phyloP scores from a whole-genome alignment of 2,329 filamentous ascomycete species.

The Emmonsia crescens region DNA sequence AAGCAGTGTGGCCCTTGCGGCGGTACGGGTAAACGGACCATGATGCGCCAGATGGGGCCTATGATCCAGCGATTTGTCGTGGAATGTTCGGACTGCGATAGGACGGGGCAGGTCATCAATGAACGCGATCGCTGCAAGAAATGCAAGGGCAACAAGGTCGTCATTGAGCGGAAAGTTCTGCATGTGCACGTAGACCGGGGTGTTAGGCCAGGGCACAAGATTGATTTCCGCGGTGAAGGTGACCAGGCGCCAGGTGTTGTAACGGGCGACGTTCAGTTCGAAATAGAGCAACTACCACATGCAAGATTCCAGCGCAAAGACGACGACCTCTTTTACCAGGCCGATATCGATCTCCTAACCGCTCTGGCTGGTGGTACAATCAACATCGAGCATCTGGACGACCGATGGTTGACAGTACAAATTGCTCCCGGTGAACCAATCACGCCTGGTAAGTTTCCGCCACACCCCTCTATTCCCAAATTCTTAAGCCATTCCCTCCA shows the following conservation, averaged over 20 bases:
- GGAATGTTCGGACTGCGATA: conserved; percentile 94
- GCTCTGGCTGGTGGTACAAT: conserved; percentile 85
- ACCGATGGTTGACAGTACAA: conserved; percentile 88
- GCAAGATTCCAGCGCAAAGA: conserved; percentile 88
- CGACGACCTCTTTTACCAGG: conserved; percentile 90
- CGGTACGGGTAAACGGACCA: conserved; percentile 87
- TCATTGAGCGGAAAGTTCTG: conserved; percentile 93
- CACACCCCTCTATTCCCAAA: conserved; percentile 10
- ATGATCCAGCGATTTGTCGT: conserved; percentile 99
- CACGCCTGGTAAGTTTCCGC: conserved; percentile 59
- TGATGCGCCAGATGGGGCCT: conserved; percentile 99
- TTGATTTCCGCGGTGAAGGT: conserved; percentile 93
- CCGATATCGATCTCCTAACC: conserved; percentile 90
- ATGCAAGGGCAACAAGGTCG: conserved; percentile 94
- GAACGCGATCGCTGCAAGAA: conserved; percentile 97
- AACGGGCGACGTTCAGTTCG: conserved; percentile 92
- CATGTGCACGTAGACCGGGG: conserved; percentile 96
- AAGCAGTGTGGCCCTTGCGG: conserved; percentile 86
- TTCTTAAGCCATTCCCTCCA: background rate
- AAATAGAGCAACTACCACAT: conserved; percentile 99
- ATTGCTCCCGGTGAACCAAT: conserved; percentile 93
- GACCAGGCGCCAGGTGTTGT: conserved; percentile 90
- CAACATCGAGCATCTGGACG: conserved; percentile 91
- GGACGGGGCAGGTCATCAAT: conserved; percentile 91
- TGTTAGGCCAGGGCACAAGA: conserved; percentile 86